Evolutionary conservation across 208 protist species (phyloP), one percentile per base, ranked within the genome.

Genomic region (Leishmania tropica): DNA sequence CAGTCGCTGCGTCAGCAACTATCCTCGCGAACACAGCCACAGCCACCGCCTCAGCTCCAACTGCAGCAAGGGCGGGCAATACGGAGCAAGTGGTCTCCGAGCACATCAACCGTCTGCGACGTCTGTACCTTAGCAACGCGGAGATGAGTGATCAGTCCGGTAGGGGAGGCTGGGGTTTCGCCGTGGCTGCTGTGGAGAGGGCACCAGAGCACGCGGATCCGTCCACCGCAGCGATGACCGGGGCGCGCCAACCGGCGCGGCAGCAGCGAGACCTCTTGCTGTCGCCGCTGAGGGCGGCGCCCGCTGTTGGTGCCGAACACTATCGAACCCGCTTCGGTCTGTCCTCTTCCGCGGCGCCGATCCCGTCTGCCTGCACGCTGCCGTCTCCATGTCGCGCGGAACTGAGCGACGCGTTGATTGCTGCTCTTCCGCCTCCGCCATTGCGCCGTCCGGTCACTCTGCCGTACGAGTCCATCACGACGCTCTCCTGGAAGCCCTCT

Each of bases 31-130:
- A 13, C 62, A 37, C 28, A 21, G 76, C 60, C 21, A 37, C 40
- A 15, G 76, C 60, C 21, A 37, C 67, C 31, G 40, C 67, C 17
- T 24, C 67, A 72, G 67, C 40, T 13, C 31, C 67, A 51, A 6
- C 67, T 0, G 67, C 21, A 11, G 68, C 68, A 37, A 15, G 35
- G 51, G 8, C 45, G 48, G 56, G 37, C 53, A 42, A 47, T 3
- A 15, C 5, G 51, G 67, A 76, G 35, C 68, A 78, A 5, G 71
- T 53, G 5, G 62, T 85, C 60, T 51, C 65, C 37, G 37, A n/a
- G 76, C 81, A 85, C 71, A 81, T 85, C 42, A 54, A 53, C 15
- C 81, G 81, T 40, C 60, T 85, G 31, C 76, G 81, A 2, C 80
- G 65, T 13, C 51, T 75, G 37, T 83, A 83, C 65, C 24, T 79